Conservation (phyloP, 2,329 filamentous ascomycete species). For the Macroventuria anomochaeta region DNA sequence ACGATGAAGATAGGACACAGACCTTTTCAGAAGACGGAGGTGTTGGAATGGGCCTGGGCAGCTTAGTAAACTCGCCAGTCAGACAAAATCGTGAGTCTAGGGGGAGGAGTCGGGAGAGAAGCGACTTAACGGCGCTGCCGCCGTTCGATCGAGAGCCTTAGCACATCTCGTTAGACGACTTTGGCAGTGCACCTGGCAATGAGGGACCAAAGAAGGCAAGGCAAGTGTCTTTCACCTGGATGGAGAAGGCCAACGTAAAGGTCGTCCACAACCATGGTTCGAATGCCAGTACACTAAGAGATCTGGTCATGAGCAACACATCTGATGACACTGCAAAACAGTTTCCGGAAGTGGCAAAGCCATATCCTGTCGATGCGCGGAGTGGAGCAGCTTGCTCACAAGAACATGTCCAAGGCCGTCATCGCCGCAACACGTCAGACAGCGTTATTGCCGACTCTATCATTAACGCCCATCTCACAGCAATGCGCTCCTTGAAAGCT, state of each 20-base stretch:
- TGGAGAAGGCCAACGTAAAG: conserved; percentile 29
- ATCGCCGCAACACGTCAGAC: conserved; percentile 33
- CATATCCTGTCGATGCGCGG: conserved; percentile 13
- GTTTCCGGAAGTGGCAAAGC: conserved; percentile 9
- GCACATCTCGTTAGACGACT: neutral
- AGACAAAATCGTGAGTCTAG: neutral
- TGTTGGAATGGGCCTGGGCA: conserved; percentile 10
- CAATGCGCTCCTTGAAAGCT: conserved; percentile 38
- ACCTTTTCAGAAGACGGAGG: conserved; percentile 13
- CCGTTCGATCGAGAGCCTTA: conserved; percentile 18
- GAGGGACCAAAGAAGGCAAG: conserved; percentile 27
- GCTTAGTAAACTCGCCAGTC: conserved; percentile 6
- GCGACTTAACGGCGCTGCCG: conserved; percentile 24
- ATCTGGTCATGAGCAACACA: conserved; percentile 22
- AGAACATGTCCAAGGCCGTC: conserved; percentile 13
- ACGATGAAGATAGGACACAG: conserved; percentile 25
- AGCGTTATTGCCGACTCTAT: conserved; percentile 37
- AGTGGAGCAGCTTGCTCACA: neutral
- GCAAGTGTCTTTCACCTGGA: conserved; percentile 31
- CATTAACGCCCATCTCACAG: conserved; percentile 38
- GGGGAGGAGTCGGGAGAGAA: conserved; percentile 22
- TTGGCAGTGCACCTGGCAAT: neutral
- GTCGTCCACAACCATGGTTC: conserved; percentile 33
- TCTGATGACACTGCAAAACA: conserved; percentile 10
- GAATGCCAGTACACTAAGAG: conserved; percentile 26